Evolutionary conservation across 202 grass and related monocot genomes (phyloP), one percentile per base, ranked within the genome.

Genomic region (Carex arenaria): DNA sequence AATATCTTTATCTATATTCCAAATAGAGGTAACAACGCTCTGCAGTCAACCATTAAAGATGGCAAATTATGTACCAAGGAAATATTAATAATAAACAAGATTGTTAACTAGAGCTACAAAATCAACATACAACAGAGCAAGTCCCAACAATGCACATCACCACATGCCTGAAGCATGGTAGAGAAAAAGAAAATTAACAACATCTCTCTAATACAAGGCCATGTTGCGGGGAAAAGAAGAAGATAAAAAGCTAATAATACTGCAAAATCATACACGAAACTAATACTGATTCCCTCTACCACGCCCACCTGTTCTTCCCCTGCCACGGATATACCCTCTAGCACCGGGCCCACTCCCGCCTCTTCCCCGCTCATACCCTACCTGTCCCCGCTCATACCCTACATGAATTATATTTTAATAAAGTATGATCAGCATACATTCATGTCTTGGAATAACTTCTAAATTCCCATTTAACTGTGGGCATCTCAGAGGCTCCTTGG

Each of bases 281-380:
- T 91, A 98, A 77, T 83, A 89, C 70, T 91, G 89, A 78, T 87
- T 93, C 61, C 82, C 92, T 52, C 89, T 86, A 28, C 95, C 95
- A 10, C 85, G 89, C 52, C 86, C 87, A 40, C 89, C 92, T 76
- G 94, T 86, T 84, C 95, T 86, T 66, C 95, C 90, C 62, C 90
- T 86, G 15, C 85, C 92, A 71, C 90, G 86, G 1, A 10, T 83
- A 84, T 93, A 98, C 18, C 82, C 89, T 63, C 90, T 85, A 4
- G 92, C 89, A 51, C 86, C 69, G 12, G 86, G 85, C 22, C 92
- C 90, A 85, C 74, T 81, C 38, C 84, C 75, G 76, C 88, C 88
- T 45, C 89, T 87, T 67, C 94, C 89, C 1, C 90, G 85, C 36
- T 90, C 90, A 73, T 94, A 94, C 52, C 87, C 90, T 82, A 55